Base-by-base conservation (phyloP, 495 filamentous ascomycete genomes). In the Penicillium crystallinum region DNA sequence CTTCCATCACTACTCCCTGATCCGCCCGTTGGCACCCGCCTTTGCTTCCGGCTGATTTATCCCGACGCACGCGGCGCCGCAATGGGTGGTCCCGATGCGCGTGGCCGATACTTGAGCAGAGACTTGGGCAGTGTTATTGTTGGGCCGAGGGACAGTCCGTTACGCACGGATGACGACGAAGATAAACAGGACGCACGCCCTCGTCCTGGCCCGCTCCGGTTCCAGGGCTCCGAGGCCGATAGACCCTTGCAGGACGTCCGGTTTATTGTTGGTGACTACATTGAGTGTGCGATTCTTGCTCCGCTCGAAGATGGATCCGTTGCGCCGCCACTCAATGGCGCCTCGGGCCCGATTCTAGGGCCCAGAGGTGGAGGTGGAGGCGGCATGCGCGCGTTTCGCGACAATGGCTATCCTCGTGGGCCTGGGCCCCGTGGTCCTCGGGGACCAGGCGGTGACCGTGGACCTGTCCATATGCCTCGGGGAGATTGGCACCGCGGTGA, bases 201-300 rank as follows among this genome's bases (percentile, higher is more conserved):
- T 38, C 62, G 59, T 1, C 17, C 56, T 15, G 64, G 61, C 8
- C 50, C 62, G 1, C 52, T 71, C n/a, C 68, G 63, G 6, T 57
- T 67, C 40, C 68, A 80, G 23, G 75, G 70, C n/a, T 76, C 76
- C 11, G 82, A 84, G n/a, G 77, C 79, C 36, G 79, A 84, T 9
- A 91, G 85, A 70, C 88, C 87, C 37, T 69, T 97, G 35, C 70
- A 72, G 40, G 89, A 95, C 37, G 82, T 79, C 30, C 75, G 81
- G 22, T 96, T 96, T 58, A 85, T 97, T 25, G 84, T 91, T 52
- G 93, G 92, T 0, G 92, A 96, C 70, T 96, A 85, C 63, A 78
- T 97, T 19, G 82, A 83, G 49, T 89, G 86, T 63, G 87, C 89
- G 2, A 84, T 97, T 40, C 68, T 90, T 19, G 83, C 87, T 37